Conservation (phyloP, 208 protist genomes). For the Naegleria fowleri region DNA sequence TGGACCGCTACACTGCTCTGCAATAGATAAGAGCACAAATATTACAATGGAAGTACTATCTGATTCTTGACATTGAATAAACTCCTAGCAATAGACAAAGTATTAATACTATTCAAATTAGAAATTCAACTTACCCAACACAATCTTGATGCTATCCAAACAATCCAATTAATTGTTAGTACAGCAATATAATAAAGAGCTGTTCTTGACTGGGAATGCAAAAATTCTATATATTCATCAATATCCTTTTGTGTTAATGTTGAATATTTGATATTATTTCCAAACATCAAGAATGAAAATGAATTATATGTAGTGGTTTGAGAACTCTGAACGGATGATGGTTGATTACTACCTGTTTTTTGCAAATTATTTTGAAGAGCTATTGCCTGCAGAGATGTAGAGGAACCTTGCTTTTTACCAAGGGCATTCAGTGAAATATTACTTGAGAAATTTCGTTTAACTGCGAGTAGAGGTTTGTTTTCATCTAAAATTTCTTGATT, state of each 20-base stretch:
- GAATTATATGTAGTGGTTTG: background rate
- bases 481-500: background rate
- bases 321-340: background rate
- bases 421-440: background rate
- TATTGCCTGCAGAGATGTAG: background rate
- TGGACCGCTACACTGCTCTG: background rate
- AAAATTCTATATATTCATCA: slow-evolving; percentile 9
- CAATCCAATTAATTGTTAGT: background rate
- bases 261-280: background rate
- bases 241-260: background rate
- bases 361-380: background rate
- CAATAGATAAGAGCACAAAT: background rate
- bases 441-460: background rate
- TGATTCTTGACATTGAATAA: background rate
- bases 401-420: background rate
- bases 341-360: background rate
- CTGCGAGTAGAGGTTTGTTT: background rate
- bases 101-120: too few species aligned
- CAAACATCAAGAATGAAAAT: background rate
- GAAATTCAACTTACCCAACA: background rate
- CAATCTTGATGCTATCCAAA: background rate
- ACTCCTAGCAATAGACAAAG: too few species aligned
- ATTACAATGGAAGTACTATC: background rate
- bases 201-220: slow-evolving; percentile 21
- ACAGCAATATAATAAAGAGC: slow-evolving; percentile 13